Base-by-base conservation (phyloP, 2,329 filamentous ascomycete species). In the Colletotrichum higginsianum region DNA sequence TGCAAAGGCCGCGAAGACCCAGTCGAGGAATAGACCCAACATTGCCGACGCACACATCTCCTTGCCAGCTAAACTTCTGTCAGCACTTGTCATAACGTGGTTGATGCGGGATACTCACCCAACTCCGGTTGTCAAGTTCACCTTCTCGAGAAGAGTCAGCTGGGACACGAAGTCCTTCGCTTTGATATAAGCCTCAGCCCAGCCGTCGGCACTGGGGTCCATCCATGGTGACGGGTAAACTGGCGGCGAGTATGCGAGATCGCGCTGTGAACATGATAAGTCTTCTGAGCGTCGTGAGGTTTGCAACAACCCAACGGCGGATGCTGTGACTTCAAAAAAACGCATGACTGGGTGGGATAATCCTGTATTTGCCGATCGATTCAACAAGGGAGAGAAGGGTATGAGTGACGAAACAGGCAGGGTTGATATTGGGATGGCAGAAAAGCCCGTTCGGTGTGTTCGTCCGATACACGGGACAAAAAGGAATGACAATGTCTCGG, bases 71-170 rank as follows among this genome's bases (percentile, higher is more conserved):
- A 23, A 1, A 18, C 78, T 77, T 81, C 79, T 83, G n/a, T 83
- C 83, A 42, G 21, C 53, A 38, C 3, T 0, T 16, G 1, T 12
- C 38, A 23, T 13, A 2, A 3, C 58, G 74, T 46, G 75, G 73
- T 11, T 66, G 58, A 53, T 6, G 21, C 7, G 6, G 16, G 23
- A 7, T 23, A 83, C 90, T 81, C 83, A 96, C 89, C 95, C 95
- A 74, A 93, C 89, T 80, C 96, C 96, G 0, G 95, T 98, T 3
- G 96, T 98, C 74, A 99, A 81, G 81, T 98, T 98, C 82, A 98
- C 94, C 84, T 98, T 98, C 81, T 98, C 95, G 13, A 91, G 79
- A 46, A 98, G 86, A 0, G 94, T 97, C 82, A 98, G 83, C 79
- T 95, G 91, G 12, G 92, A 92, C 56, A 98, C 94, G 77, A 98